Evolutionary conservation across 1,284 basidiomycete genomes (phyloP), one percentile per base, ranked within the genome.

Genomic region (Grifola frondosa): DNA sequence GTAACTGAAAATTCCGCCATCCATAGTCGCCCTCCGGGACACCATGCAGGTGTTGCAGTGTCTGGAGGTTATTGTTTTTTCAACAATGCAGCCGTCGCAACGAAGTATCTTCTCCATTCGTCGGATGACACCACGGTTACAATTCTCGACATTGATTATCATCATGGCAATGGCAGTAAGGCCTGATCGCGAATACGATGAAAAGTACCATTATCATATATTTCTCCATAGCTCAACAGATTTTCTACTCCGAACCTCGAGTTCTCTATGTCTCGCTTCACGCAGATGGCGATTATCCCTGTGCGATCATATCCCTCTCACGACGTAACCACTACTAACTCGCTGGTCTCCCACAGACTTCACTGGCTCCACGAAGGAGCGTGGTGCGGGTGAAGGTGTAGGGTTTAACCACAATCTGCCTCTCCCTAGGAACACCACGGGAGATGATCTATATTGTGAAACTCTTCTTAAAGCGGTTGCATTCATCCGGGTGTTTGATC

Each of bases 91-190:
- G 64, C 66, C 8, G 58, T 68, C 38, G 64, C 66, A 1, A 59
- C 61, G 19, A 59, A 57, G 11, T 64, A 56, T 37, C 53, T 66
- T 9, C 60, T 64, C 32, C n/a, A 43, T 19, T 37, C 39, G 16
- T 11, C 24, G 13, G 23, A 22, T 10, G n/a, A 20, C 22, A 19
- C n/a, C 9, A 26, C 31, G 6, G 48, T 68, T 5, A 66, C 67
- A 5, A 64, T 69, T 19, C 56, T 69, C 24, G 67, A 70, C 46
- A 59, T 70, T 16, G 68, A 70, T 40, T 69, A 66, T 40, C 68
- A 70, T 42, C 68, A 69, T 42, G 67, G 68, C 5, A 70, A 70
- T 36, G 68, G 67, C 13, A 62, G 63, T 57, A 40, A 47, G 62
- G 16, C 11, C 4, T 13, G 23, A 29, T 2, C 7, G 22, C n/a